Conservation (phyloP, 208 protist species). For the Naegleria gruberi region DNA sequence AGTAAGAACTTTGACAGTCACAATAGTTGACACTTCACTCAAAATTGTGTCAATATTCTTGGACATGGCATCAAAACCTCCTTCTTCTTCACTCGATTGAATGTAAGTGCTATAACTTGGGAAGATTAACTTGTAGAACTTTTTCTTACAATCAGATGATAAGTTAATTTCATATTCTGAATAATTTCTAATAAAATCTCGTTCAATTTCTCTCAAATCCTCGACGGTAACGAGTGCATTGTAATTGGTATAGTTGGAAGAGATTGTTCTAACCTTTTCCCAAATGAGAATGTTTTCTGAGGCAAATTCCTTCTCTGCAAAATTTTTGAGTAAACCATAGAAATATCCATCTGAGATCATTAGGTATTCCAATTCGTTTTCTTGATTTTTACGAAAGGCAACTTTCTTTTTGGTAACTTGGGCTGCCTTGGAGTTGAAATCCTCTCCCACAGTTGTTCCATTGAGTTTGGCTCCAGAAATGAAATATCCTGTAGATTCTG, state of each 20-base stretch:
- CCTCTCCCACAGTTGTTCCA: not conserved
- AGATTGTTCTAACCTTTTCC: not conserved
- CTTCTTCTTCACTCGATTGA: not conserved
- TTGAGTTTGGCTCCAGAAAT: not conserved
- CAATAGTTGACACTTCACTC: not conserved
- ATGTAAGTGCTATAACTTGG: not conserved
- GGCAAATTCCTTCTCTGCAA: not conserved
- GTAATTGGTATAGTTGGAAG: not conserved
- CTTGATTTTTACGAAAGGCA: not conserved
- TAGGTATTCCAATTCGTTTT: not conserved
- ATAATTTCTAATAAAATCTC: not conserved
- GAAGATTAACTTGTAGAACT: not conserved
- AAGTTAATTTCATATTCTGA: not conserved
- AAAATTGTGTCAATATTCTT: not conserved
- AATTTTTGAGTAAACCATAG: not conserved
- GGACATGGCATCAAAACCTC: not conserved
- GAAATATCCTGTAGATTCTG: not conserved
- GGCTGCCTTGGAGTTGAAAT: not conserved
- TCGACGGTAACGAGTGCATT: not conserved
- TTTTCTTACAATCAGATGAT: not conserved
- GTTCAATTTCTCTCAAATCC: not conserved
- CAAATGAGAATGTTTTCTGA: not conserved
- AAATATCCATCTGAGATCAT: not conserved
- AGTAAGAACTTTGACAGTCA: not conserved
- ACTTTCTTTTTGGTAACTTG: not conserved